Evolutionary conservation across 345 rosid genomes (phyloP).

Genomic region (Erucastrum elatum): DNA sequence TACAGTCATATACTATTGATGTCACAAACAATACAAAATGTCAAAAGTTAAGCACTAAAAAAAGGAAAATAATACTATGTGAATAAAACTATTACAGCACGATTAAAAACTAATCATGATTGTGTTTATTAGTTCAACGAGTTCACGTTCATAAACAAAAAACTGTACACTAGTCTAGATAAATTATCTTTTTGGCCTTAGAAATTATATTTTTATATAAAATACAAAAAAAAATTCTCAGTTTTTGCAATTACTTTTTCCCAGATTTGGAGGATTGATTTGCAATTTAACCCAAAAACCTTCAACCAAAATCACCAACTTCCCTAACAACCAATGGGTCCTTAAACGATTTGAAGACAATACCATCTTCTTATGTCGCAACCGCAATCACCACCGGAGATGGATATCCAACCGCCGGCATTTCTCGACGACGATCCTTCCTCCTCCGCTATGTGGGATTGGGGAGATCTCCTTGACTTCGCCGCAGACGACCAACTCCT

Average conservation of each 20-base stretch:
- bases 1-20: neutral
- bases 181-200: neutral
- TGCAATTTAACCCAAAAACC: conserved; percentile 31
- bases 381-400: conserved; percentile 31
- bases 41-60: neutral
- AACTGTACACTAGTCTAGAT: neutral
- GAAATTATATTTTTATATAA: neutral
- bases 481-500: conserved; percentile 59
- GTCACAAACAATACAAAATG: neutral
- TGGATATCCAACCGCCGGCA: conserved; percentile 48
- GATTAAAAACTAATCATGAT: conserved; percentile 17
- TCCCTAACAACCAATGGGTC: conserved; percentile 33
- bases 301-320: conserved; percentile 38
- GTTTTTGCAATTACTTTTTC: neutral
- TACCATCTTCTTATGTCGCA: conserved; percentile 32
- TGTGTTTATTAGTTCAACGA: conserved; percentile 19
- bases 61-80: neutral
- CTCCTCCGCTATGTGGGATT: conserved; percentile 74
- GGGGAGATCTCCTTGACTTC: conserved; percentile 81
- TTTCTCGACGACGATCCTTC: conserved; percentile 46
- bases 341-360: neutral
- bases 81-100: conserved; percentile 19
- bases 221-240: too few relatives aligned
- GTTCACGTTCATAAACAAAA: neutral
- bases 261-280: conserved; percentile 8